Conservation (phyloP, 129 eudicot genomes). For the Artemisia annua region DNA sequence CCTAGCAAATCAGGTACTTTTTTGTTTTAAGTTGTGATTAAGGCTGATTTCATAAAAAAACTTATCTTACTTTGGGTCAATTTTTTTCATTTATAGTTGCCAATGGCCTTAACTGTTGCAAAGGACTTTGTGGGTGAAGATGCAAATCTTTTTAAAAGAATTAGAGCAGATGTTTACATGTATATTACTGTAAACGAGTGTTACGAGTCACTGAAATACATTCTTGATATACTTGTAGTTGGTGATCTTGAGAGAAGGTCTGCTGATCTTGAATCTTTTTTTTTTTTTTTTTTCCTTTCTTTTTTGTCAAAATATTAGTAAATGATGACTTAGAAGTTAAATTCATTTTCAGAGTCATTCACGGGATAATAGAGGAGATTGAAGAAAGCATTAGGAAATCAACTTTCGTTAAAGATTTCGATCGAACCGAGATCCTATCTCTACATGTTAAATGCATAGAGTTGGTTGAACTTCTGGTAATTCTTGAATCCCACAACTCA, state of each 20-base stretch:
- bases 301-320: background rate
- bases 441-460: conserved; percentile 65
- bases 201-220: conserved; percentile 70
- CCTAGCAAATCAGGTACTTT: conserved; percentile 78
- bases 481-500: conserved; percentile 14
- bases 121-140: conserved; percentile 83
- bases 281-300: background rate
- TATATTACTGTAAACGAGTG: conserved; percentile 71
- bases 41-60: background rate
- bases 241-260: conserved; percentile 96
- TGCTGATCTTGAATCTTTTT: background rate
- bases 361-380: conserved; percentile 63
- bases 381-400: conserved; percentile 72
- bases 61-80: background rate
- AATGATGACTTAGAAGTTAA: background rate
- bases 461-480: conserved; percentile 83
- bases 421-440: conserved; percentile 59
- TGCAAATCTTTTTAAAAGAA: conserved; percentile 62
- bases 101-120: conserved; percentile 75
- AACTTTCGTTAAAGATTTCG: conserved; percentile 58
- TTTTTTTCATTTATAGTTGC: conserved; percentile 43
- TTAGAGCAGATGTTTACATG: conserved; percentile 66
- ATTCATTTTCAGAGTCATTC: conserved; percentile 49
- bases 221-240: conserved; percentile 76
- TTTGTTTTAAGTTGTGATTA: background rate